Evolutionary conservation across 228 moss, liverwort and hornwort genomes (phyloP).

Genomic region (Sphagnum magellanicum): DNA sequence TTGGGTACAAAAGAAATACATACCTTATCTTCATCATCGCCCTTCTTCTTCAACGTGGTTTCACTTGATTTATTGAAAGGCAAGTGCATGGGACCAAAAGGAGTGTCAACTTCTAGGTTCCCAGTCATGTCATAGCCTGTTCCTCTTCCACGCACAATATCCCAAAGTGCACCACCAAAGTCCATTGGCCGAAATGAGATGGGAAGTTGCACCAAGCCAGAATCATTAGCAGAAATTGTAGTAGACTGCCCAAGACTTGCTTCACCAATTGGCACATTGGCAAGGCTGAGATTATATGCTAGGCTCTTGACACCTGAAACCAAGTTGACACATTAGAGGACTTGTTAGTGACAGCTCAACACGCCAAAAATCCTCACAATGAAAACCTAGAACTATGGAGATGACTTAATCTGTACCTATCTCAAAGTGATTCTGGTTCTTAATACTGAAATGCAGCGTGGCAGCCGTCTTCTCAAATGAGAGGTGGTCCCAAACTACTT

Average conservation of each 20-base stretch:
- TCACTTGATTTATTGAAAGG: slow-evolving; percentile 76
- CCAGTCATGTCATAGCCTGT: slow-evolving; percentile 78
- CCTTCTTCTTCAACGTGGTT: slow-evolving; percentile 32
- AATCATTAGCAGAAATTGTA: slow-evolving; percentile 48
- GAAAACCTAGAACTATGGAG: not conserved
- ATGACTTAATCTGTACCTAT: slow-evolving; percentile 24
- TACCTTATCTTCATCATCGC: slow-evolving; percentile 43
- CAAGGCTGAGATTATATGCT: slow-evolving; percentile 45
- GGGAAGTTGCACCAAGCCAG: slow-evolving; percentile 46
- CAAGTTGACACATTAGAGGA: not conserved
- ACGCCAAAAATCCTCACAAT: not conserved
- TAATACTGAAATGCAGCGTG: slow-evolving; percentile 58
- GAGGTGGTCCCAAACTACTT: slow-evolving; percentile 73
- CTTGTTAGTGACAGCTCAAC: not conserved
- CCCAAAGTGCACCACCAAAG: slow-evolving; percentile 83
- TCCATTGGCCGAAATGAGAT: slow-evolving; percentile 87
- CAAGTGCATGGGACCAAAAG: slow-evolving; percentile 79
- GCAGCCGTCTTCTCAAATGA: slow-evolving; percentile 68
- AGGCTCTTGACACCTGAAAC: slow-evolving; percentile 54
- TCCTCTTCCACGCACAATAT: slow-evolving; percentile 67
- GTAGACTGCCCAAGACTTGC: slow-evolving; percentile 38
- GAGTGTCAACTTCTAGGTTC: slow-evolving; percentile 71
- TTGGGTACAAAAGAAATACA: not conserved
- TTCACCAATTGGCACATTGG: slow-evolving; percentile 53
- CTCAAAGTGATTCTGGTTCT: slow-evolving; percentile 87